These are phyloP conservation scores for Umbellularia californica DNA, from an alignment of 164 flowering plant species.

Conservation along the genomic window DNA sequence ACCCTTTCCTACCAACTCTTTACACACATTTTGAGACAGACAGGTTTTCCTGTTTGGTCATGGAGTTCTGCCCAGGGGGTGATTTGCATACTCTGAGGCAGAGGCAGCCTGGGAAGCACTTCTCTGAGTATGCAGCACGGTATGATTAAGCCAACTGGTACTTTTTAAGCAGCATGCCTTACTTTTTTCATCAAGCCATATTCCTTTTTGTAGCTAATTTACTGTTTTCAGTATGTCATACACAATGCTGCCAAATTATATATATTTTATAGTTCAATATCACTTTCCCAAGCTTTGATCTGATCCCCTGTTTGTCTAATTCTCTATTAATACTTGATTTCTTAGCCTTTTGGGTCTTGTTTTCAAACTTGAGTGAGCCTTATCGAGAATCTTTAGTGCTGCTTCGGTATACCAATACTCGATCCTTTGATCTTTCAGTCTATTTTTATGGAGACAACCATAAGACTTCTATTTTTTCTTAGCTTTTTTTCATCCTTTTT, in stretches of 20 bases:
- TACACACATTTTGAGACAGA: conserved; percentile 59
- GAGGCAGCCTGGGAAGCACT: conserved; percentile 59
- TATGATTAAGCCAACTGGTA: conserved; percentile 24
- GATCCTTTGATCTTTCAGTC: too few species aligned
- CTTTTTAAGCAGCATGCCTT: neutral
- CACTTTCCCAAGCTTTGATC: too few species aligned
- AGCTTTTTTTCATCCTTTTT: too few species aligned
- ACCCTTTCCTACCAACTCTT: conserved; percentile 74
- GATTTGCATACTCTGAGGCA: conserved; percentile 86
- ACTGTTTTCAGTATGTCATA: neutral
- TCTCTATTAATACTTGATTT: too few species aligned
- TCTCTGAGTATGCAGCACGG: conserved; percentile 75
- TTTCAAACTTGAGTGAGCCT: too few species aligned
- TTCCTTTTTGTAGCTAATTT: neutral
- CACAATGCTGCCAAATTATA: neutral
- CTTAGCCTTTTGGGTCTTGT: too few species aligned
- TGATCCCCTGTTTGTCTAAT: too few species aligned
- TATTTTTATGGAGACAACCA: too few species aligned
- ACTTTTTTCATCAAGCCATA: neutral
- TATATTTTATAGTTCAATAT: neutral
- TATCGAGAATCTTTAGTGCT: too few species aligned
- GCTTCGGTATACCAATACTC: too few species aligned
- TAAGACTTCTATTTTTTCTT: too few species aligned
- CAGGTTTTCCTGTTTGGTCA: conserved; percentile 62
- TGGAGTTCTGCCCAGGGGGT: conserved; percentile 90